Evolutionary conservation across 306 rosid genomes (phyloP).

Genomic region (Sechiopsis laciniata): DNA sequence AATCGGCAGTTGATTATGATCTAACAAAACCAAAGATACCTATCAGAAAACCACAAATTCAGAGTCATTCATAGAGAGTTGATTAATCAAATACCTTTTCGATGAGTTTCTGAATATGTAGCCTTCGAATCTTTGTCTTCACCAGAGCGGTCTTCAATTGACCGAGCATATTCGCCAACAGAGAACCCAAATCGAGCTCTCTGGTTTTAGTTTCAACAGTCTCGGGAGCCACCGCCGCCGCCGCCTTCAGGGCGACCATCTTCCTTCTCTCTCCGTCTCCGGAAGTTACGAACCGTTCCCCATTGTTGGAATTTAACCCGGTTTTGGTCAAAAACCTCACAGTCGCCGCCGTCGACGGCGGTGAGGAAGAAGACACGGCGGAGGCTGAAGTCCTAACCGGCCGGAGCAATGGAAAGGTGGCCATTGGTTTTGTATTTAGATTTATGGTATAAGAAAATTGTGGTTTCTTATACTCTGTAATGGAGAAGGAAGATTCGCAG

Average conservation of each 20-base stretch:
- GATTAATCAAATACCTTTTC: slow-evolving; percentile 31
- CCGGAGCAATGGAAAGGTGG: slow-evolving; percentile 31
- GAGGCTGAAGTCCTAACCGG: slow-evolving; percentile 23
- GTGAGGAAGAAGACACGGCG: slow-evolving; percentile 20
- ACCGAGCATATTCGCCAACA: slow-evolving; percentile 16
- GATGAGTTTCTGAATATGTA: slow-evolving; percentile 36
- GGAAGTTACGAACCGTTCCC: neutral
- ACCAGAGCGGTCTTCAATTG: slow-evolving; percentile 22
- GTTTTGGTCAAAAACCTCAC: slow-evolving; percentile 18
- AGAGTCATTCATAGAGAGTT: neutral
- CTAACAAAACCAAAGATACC: slow-evolving; percentile 21
- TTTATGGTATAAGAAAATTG: neutral
- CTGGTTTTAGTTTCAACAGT: neutral
- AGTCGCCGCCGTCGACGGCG: slow-evolving; percentile 6
- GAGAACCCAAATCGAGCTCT: slow-evolving; percentile 26
- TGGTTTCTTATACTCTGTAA: neutral
- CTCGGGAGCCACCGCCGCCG: slow-evolving; percentile 8
- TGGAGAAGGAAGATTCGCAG: slow-evolving; percentile 7
- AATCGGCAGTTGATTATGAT: slow-evolving; percentile 46
- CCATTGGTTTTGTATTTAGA: slow-evolving; percentile 24
- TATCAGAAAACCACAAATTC: neutral
- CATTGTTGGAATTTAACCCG: neutral
- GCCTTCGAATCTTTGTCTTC: slow-evolving; percentile 4
- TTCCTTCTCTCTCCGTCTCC: slow-evolving; percentile 3
- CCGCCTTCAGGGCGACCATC: slow-evolving; percentile 21